phyloP scores from a whole-genome alignment of 1,284 basidiomycete genomes.

The Fomitopsis schrenkii region DNA sequence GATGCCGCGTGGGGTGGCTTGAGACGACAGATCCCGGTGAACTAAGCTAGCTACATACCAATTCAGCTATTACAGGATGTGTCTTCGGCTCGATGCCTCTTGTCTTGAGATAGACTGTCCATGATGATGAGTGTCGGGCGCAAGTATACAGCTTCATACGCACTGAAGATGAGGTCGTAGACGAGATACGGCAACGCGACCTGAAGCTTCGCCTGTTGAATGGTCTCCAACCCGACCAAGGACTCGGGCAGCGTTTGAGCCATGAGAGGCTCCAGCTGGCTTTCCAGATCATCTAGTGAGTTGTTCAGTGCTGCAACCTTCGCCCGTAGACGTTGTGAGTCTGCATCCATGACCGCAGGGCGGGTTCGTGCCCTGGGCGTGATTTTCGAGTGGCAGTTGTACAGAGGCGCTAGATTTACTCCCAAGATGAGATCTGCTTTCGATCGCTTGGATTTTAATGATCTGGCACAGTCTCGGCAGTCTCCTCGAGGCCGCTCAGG shows the following conservation, averaged over 20 bases:
- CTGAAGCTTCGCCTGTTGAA: constrained; percentile 80
- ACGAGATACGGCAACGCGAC: constrained; percentile 72
- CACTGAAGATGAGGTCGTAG: constrained; percentile 81
- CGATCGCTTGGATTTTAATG: no score
- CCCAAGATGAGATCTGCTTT: no score
- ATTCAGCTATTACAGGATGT: constrained; percentile 69
- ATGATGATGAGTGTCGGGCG: background rate
- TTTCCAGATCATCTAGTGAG: constrained; percentile 66
- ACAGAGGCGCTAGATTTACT: background rate
- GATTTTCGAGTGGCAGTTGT: constrained; percentile 16
- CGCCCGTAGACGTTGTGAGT: constrained; percentile 50
- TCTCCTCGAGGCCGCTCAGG: no score
- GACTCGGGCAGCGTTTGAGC: constrained; percentile 63
- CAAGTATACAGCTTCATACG: constrained; percentile 19
- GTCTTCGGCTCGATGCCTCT: constrained; percentile 73
- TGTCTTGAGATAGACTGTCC: constrained; percentile 71
- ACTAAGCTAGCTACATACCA: constrained; percentile 40
- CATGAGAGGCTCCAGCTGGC: constrained; percentile 57
- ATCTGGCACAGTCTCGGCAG: no score
- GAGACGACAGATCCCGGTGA: background rate
- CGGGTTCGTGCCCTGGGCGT: background rate
- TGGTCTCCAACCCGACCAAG: constrained; percentile 55
- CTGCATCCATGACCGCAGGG: constrained; percentile 32
- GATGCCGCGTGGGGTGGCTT: background rate
- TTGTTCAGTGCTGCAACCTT: constrained; percentile 47